Percentiles rank a stretch among this genome's conserved stretches.
Evolutionary conservation across 2,329 filamentous ascomycete genomes (phyloP).

Genomic region (Cladosporium colombiae): DNA sequence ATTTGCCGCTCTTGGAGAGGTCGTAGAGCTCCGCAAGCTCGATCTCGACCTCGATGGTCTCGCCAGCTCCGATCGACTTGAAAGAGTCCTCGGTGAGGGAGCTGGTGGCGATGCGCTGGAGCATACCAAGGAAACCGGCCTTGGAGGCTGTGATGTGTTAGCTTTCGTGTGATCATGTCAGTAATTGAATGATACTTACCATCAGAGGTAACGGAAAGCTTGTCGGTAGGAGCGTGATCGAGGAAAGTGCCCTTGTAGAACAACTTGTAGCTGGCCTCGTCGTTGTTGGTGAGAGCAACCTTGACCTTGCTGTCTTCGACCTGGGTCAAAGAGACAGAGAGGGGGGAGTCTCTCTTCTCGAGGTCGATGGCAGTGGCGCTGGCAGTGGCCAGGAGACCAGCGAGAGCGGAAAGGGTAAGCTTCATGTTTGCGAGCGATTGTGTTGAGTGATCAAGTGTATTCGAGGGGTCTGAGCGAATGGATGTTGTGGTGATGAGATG

Average conservation of each 20-base stretch:
- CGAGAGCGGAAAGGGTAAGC: constrained; percentile 17
- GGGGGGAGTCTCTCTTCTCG: constrained; percentile 27
- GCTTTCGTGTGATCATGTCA: not conserved
- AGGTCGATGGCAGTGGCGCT: constrained; percentile 28
- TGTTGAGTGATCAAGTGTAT: not conserved
- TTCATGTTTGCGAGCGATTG: constrained; percentile 10
- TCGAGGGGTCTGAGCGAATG: not conserved
- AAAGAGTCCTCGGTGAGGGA: constrained; percentile 54
- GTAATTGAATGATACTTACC: constrained; percentile 18
- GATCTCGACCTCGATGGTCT: constrained; percentile 56
- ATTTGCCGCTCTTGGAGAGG: constrained; percentile 30
- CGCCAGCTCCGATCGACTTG: constrained; percentile 47
- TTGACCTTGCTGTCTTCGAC: constrained; percentile 30
- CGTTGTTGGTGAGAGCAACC: constrained; percentile 30
- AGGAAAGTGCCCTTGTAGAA: constrained; percentile 32
- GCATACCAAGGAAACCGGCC: constrained; percentile 53
- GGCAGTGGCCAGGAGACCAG: constrained; percentile 22
- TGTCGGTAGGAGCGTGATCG: constrained; percentile 31
- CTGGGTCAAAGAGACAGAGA: constrained; percentile 28
- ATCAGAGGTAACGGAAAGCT: constrained; percentile 27
- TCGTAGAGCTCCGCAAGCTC: constrained; percentile 57
- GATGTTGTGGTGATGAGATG: constrained; percentile 2
- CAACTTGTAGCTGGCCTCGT: constrained; percentile 28
- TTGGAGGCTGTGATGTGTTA: constrained; percentile 20
- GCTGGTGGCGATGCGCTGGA: constrained; percentile 50